Percentiles rank a stretch among this genome's conserved stretches.
These are phyloP conservation scores for Pholiota adiposa DNA, from an alignment of 1,284 basidiomycete genomes.

Conservation along the genomic window DNA sequence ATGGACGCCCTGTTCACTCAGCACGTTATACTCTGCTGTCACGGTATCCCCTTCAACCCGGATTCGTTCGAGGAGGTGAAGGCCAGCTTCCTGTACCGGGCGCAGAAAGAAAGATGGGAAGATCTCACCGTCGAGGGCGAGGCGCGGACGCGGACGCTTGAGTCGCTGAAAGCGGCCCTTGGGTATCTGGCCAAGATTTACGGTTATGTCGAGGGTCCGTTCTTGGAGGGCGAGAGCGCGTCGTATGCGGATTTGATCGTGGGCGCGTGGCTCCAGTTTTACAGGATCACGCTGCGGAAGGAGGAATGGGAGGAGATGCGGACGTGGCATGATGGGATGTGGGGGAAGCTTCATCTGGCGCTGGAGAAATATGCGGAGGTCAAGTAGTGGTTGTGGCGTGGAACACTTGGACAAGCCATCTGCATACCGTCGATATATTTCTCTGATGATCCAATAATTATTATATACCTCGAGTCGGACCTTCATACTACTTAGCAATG, in stretches of 20 bases:
- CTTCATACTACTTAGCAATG: too few relatives aligned
- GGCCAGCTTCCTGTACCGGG: background rate
- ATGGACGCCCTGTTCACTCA: constrained; percentile 18
- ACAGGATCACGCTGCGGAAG: background rate
- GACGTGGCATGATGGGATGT: background rate
- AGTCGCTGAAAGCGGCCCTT: constrained; percentile 35
- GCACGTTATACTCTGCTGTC: constrained; percentile 24
- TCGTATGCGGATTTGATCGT: constrained; percentile 6
- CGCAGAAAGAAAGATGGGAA: constrained; percentile 38
- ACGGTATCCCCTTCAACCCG: background rate
- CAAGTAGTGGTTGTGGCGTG: too few relatives aligned
- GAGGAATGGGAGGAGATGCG: background rate
- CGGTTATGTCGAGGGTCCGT: constrained; percentile 20
- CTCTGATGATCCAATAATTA: too few relatives aligned
- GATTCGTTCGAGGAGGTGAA: background rate
- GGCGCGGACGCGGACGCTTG: constrained; percentile 12
- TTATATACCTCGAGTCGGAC: too few relatives aligned
- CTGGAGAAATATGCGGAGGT: background rate
- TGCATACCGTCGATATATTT: too few relatives aligned
- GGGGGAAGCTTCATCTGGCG: background rate
- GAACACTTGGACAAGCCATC: too few relatives aligned
- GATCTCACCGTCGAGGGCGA: constrained; percentile 34
- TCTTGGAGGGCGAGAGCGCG: background rate
- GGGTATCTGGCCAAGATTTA: constrained; percentile 33
- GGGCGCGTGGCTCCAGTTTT: background rate